A percentile compares a stretch with the other conserved stretches of the same genome.
phyloP scores from a whole-genome alignment of 1,139 yeast species.

The Blastobotrys malaysiensis region DNA sequence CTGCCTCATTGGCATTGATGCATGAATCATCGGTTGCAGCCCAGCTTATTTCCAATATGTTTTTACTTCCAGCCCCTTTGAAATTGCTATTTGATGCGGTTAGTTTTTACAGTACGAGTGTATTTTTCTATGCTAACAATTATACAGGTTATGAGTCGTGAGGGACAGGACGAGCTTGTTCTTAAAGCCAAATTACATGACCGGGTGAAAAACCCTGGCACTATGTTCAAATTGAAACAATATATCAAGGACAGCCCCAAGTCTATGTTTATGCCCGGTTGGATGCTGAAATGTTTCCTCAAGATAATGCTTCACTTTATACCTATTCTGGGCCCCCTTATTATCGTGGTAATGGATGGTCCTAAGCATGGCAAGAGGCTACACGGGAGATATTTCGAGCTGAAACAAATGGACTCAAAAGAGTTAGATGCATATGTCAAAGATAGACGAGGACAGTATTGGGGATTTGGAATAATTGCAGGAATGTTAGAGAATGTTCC shows the following conservation, averaged over 20 bases:
- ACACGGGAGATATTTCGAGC: conserved; percentile 55
- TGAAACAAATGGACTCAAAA: conserved; percentile 48
- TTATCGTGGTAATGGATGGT: conserved; percentile 51
- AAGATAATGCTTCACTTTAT: conserved; percentile 43
- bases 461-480: conserved; percentile 55
- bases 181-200: conserved; percentile 38
- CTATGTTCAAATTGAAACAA: conserved; percentile 19
- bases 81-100: conserved; percentile 50
- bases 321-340: conserved; percentile 58
- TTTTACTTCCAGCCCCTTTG: conserved; percentile 56
- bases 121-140: conserved; percentile 4
- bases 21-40: conserved; percentile 51
- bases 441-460: conserved; percentile 32
- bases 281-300: conserved; percentile 33
- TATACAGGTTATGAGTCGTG: conserved; percentile 39
- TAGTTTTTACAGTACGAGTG: conserved; percentile 21
- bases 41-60: conserved; percentile 42
- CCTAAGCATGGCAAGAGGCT: conserved; percentile 53
- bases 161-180: conserved; percentile 47
- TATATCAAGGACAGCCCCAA: conserved; percentile 29
- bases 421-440: conserved; percentile 33
- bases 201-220: conserved; percentile 34
- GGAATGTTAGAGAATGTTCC: conserved; percentile 58
- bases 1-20: conserved; percentile 50
- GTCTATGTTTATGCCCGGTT: conserved; percentile 32